Evolutionary conservation across 305 asterid genomes (phyloP).

Genomic region (Fraxinus sp.): DNA sequence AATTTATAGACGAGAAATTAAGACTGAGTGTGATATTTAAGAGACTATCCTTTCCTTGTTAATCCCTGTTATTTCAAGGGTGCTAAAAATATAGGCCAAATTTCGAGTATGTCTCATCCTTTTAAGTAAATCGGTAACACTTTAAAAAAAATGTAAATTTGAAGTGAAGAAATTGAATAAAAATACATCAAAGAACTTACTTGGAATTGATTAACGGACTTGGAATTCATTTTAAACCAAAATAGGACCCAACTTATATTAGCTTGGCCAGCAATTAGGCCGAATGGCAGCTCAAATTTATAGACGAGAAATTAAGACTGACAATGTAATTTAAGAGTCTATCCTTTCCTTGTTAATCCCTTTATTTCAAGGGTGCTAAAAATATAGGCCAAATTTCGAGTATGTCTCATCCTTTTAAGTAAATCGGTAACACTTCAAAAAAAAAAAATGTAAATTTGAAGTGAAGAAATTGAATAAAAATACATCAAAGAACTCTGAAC

Average conservation of each 20-base stretch:
- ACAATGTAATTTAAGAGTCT: neutral
- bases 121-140: too few relatives aligned
- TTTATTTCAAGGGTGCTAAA: neutral
- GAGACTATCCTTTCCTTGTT: too few relatives aligned
- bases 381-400: neutral
- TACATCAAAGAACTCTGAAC: neutral
- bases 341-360: neutral
- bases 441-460: slow-evolving; percentile 7
- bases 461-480: neutral
- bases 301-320: neutral
- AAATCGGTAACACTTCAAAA: neutral
- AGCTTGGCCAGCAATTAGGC: neutral
- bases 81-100: too few relatives aligned
- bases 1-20: neutral
- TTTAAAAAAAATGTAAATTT: too few relatives aligned
- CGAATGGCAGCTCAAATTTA: neutral
- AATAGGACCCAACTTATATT: neutral
- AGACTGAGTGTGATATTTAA: too few relatives aligned
- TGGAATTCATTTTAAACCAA: neutral
- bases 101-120: too few relatives aligned
- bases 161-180: too few relatives aligned
- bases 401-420: neutral
- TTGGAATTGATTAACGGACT: too few relatives aligned
- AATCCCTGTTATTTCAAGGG: too few relatives aligned
- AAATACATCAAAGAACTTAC: too few relatives aligned